Evolutionary conservation across 2,329 filamentous ascomycete genomes (phyloP).

Genomic region (Tetracladium maxilliforme): DNA sequence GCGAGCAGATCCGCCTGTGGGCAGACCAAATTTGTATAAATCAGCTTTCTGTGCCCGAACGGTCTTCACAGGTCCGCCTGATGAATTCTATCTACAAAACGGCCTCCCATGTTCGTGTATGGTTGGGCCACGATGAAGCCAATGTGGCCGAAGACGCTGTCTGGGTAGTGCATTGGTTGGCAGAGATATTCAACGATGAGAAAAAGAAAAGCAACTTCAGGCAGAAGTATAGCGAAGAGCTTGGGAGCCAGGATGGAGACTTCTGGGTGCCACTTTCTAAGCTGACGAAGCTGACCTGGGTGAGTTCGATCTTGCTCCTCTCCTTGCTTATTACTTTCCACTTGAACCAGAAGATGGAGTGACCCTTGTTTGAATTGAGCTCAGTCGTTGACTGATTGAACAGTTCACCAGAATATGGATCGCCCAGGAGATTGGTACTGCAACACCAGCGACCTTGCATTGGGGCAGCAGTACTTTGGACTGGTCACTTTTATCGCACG

Average conservation of each 20-base stretch:
- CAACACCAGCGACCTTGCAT: conserved; percentile 2
- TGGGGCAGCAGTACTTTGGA: too few relatives aligned
- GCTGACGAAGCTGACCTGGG: conserved; percentile 1
- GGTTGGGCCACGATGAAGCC: conserved; percentile 8
- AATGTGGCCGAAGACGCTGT: conserved; percentile 5
- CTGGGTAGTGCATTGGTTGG: conserved; percentile 8
- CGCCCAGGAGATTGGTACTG: conserved; percentile 4
- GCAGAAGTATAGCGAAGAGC: neutral
- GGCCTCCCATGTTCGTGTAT: conserved; percentile 8
- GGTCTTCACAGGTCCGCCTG: conserved; percentile 7
- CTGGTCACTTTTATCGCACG: too few relatives aligned
- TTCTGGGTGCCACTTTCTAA: conserved; percentile 4
- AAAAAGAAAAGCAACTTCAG: neutral
- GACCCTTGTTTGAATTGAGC: neutral
- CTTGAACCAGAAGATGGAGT: neutral
- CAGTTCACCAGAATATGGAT: conserved; percentile 5
- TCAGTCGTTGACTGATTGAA: neutral
- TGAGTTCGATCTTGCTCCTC: neutral
- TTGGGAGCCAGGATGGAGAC: conserved; percentile 2
- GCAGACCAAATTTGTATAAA: conserved; percentile 12
- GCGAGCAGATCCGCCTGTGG: too few relatives aligned
- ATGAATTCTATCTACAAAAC: conserved; percentile 10
- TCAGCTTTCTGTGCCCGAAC: conserved; percentile 7
- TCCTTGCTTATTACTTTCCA: neutral
- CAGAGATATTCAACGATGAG: conserved; percentile 5